Conservation (phyloP, 208 protist species). For the Crithidia acanthocephali region DNA sequence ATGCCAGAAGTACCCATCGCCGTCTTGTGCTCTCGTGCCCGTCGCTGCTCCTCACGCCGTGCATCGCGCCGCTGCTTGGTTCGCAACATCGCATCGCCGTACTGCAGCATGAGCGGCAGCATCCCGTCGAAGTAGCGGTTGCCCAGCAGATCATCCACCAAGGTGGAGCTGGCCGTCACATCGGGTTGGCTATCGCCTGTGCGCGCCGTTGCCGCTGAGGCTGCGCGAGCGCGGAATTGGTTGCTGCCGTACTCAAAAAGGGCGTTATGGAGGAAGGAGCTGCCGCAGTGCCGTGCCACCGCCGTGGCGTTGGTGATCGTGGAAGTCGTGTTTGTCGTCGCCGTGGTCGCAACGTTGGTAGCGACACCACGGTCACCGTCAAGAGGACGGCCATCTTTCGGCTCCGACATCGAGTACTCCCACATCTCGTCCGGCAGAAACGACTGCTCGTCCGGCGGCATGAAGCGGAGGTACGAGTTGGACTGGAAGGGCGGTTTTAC, state of each 20-base stretch:
- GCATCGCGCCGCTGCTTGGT: neutral
- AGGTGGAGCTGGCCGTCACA: neutral
- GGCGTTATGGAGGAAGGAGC: neutral
- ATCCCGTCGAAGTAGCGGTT: constrained; percentile 15
- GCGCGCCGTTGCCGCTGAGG: neutral
- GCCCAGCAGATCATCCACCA: neutral
- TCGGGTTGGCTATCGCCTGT: neutral
- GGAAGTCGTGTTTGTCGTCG: neutral
- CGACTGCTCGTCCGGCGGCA: constrained; percentile 3
- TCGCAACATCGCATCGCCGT: constrained; percentile 9
- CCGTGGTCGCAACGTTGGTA: no score
- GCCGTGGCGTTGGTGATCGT: neutral
- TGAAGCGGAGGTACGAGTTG: constrained; percentile 14
- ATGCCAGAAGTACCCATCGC: neutral
- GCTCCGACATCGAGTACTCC: constrained; percentile 12
- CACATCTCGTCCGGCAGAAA: constrained; percentile 16
- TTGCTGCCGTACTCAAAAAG: neutral
- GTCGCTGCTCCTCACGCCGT: neutral
- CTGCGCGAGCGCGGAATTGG: neutral
- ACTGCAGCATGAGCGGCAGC: constrained; percentile 18
- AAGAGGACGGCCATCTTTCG: neutral
- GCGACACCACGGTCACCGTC: no score
- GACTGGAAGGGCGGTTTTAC: constrained; percentile 1
- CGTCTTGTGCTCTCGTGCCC: neutral
- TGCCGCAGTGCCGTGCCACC: neutral